Percentiles rank a stretch among this genome's conserved stretches.
These are phyloP conservation scores for Cladosporium sp. DNA, from an alignment of 2,329 filamentous ascomycete species.

Conservation along the genomic window DNA sequence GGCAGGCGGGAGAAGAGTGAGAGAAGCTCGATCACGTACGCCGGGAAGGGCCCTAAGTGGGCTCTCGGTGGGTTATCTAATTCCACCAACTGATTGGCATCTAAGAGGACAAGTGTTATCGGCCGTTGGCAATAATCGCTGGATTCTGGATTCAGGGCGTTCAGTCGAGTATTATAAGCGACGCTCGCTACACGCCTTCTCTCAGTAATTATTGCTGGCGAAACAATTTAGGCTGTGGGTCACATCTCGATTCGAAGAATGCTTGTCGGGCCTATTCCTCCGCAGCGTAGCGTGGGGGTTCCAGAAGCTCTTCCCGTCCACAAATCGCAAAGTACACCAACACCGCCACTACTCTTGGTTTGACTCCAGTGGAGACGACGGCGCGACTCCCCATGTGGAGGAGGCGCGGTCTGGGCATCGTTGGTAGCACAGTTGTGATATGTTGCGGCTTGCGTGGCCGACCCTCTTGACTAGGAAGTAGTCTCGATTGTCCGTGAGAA, in stretches of 20 bases:
- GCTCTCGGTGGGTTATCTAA: neutral
- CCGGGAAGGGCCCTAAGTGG: constrained; percentile 5
- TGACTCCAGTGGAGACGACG: constrained; percentile 12
- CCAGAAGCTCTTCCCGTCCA: constrained; percentile 8
- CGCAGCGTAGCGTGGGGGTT: constrained; percentile 17
- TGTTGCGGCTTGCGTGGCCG: constrained; percentile 15
- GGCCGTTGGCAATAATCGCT: neutral
- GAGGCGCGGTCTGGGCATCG: constrained; percentile 16
- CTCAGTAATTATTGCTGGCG: neutral
- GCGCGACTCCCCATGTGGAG: constrained; percentile 18
- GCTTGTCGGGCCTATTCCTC: constrained; percentile 8
- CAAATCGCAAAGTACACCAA: neutral
- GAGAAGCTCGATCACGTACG: constrained; percentile 16
- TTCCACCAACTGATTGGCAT: constrained; percentile 10
- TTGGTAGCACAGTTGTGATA: neutral
- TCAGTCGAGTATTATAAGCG: neutral
- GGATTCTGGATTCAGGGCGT: neutral
- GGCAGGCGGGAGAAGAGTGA: constrained; percentile 18
- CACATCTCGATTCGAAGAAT: neutral
- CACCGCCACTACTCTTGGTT: constrained; percentile 5
- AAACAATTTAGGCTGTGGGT: constrained; percentile 12
- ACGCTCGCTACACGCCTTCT: neutral
- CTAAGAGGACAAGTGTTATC: constrained; percentile 14
- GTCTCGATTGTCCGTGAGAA: constrained; percentile 2
- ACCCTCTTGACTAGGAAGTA: neutral